Evolutionary conservation across 306 rosid genomes (phyloP), one percentile per base, ranked within the genome.

Genomic region (Medicago arabica): DNA sequence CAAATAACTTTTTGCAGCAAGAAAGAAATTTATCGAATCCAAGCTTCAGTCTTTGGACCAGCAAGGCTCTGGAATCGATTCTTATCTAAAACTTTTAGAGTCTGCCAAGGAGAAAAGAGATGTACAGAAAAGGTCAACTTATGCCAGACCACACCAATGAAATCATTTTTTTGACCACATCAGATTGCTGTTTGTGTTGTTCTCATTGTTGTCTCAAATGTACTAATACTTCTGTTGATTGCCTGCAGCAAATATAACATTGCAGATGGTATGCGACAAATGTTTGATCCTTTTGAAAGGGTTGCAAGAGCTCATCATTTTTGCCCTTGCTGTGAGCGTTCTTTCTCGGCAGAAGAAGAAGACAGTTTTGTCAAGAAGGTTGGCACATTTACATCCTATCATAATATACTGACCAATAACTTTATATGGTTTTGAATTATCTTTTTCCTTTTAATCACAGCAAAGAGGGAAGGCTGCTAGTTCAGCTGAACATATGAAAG

Each of bases 331-430:
- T 94, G 98, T 78, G 97, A 94, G 80, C 96, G 98, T 21, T 79
- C 96, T 74, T 92, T 94, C 87, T 85, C 95, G 75, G 73, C 88
- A 10, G 91, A 87, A 84, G 98, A 94, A 86, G 98, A 94, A 86
- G 98, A 94, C n/a, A 86, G 81, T 55, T 94, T 94, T 86, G 97
- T 94, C 75, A 90, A 85, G 85, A 94, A 94, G 98, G 98, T 94
- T 68, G 72, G 41, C 21, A 40, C 41, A 63, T 38, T 84, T n/a
- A 69, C 69, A 64, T 82, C 78, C 15, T 60, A 54, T 63, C 61
- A 67, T 76, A 23, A 66, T 53, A 38, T 54, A 58, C 34, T 57
- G 51, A 57, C 75, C 63, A 28, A 53, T 9, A 18, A 15, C 55
- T 62, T 54, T 43, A 72, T 67, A 19, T 77, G 43, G 34, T 78